Percentiles rank a stretch among this genome's conserved stretches.
phyloP scores from a whole-genome alignment of 2,329 filamentous ascomycete species.

The Scytalidium lignicola region DNA sequence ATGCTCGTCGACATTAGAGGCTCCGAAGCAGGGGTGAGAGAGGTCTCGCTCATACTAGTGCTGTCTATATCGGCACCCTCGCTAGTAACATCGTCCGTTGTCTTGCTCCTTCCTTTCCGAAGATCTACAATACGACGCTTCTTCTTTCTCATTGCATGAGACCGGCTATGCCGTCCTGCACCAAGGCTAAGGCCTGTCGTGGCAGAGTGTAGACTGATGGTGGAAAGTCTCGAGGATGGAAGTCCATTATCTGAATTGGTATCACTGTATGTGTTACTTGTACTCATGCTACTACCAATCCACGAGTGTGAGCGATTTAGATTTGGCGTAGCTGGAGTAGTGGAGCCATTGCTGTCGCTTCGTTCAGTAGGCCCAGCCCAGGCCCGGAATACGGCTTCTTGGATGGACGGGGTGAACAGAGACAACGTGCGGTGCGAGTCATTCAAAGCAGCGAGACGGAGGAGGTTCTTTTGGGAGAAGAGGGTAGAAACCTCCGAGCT shows the following conservation, averaged over 20 bases:
- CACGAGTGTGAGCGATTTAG: conserved; percentile 61
- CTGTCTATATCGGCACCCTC: conserved; percentile 40
- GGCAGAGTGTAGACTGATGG: conserved; percentile 57
- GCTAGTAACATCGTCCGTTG: conserved; percentile 40
- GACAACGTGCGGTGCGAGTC: conserved; percentile 89
- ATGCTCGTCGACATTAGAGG: conserved; percentile 51
- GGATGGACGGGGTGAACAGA: conserved; percentile 84
- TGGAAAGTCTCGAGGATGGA: conserved; percentile 59
- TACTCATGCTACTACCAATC: conserved; percentile 43
- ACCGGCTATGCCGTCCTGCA: conserved; percentile 51
- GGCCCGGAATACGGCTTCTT: conserved; percentile 85
- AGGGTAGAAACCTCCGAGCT: conserved; percentile 78
- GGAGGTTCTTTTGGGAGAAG: conserved; percentile 91
- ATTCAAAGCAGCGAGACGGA: conserved; percentile 74
- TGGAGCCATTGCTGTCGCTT: conserved; percentile 43
- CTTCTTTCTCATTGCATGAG: conserved; percentile 65
- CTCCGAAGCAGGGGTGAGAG: conserved; percentile 57
- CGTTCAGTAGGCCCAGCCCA: conserved; percentile 79
- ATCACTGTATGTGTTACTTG: conserved; percentile 70
- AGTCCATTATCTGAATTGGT: conserved; percentile 57
- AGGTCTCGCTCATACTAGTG: conserved; percentile 26
- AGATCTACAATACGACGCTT: conserved; percentile 82
- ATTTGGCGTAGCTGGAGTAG: conserved; percentile 36
- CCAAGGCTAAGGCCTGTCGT: conserved; percentile 60
- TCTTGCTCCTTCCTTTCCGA: conserved; percentile 48